Base-by-base conservation (phyloP, 495 filamentous ascomycete genomes). In the Lepraria neglecta region DNA sequence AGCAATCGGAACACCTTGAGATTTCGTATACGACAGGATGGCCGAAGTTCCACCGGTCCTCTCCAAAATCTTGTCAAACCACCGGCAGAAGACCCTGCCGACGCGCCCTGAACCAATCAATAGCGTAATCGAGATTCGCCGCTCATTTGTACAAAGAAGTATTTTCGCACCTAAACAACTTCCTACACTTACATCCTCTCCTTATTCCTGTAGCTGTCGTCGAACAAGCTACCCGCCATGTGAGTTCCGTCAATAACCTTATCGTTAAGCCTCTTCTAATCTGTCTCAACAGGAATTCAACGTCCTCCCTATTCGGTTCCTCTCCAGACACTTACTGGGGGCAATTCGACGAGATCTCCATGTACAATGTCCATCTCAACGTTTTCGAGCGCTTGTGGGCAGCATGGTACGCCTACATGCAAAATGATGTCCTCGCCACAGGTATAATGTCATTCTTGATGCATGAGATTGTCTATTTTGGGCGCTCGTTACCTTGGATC, bases 341-440 rank as follows among this genome's bases (percentile, higher is more conserved):
- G 58, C 87, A 92, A 66, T 95, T 91, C 74, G 84, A 95, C 62
- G 88, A 94, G 68, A 86, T 97, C 57, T 85, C 86, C 58, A 86
- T 88, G 66, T 87, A 89, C 79, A 95, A 94, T 80, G 78, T 95
- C 54, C 82, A 92, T 51, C 80, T 97, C 53, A 96, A 94, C 73
- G 75, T 88, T 54, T 77, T 84, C 66, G 92, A 97, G 77, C 80
- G 84, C 55, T 74, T 95, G 56, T 97, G 92, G 92, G 88, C 89
- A 28, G 90, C 92, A 71, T 89, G 92, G 92, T 97, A 97, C 72
- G 84, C 91, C n/a, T 97, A 87, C 83, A 95, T 97, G 90, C 89
- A 92, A 69, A 97, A 97, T 69, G 92, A 97, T 80, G 85, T 87
- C 51, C 85, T 97, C 42, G 92, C 92, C 54, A 97, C 92, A 15